phyloP scores from a whole-genome alignment of 2,329 filamentous ascomycete genomes.

The Fusarium sp. region DNA sequence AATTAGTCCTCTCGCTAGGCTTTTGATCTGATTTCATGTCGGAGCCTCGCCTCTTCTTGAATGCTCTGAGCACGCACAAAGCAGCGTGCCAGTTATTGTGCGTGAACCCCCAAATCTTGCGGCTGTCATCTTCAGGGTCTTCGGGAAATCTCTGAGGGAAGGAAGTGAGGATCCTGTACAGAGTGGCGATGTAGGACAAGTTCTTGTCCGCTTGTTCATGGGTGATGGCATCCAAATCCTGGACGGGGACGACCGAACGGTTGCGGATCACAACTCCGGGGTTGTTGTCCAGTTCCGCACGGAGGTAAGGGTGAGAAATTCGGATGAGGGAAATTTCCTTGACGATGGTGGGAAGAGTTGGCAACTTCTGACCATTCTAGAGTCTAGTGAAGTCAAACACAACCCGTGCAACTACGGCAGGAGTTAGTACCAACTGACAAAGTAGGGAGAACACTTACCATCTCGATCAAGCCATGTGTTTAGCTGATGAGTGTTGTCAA shows the following conservation, averaged over 20 bases:
- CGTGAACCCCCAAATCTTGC: not conserved
- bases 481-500: not conserved
- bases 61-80: not conserved
- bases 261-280: not conserved
- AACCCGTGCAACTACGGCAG: not conserved
- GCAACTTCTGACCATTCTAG: not conserved
- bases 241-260: not conserved
- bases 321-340: not conserved
- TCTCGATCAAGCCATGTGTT: not conserved
- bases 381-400: not conserved
- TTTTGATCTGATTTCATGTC: not conserved
- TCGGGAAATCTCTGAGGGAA: not conserved
- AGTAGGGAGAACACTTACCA: not conserved
- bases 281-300: not conserved
- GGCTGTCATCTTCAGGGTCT: not conserved
- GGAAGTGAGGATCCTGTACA: not conserved
- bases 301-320: not conserved
- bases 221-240: not conserved
- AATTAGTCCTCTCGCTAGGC: not conserved
- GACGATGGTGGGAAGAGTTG: not conserved
- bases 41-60: not conserved
- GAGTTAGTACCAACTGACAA: not conserved
- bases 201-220: not conserved
- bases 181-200: not conserved
- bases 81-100: not conserved